Evolutionary conservation across 768 basidiomycete genomes (phyloP).

Genomic region (Suillus placidus): DNA sequence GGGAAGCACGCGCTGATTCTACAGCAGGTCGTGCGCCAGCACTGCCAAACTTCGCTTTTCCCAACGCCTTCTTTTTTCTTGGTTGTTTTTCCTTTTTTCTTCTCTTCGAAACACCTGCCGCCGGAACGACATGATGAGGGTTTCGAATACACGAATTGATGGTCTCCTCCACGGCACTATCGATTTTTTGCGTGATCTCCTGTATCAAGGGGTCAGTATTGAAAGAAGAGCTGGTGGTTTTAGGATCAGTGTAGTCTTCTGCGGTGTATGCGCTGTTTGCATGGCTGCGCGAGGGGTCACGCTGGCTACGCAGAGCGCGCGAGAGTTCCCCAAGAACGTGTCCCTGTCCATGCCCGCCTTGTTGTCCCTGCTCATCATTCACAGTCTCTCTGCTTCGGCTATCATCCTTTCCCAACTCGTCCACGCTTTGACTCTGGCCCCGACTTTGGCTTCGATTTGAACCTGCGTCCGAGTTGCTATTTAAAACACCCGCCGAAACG

Average conservation of each 20-base stretch:
- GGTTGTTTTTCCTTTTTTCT: background rate
- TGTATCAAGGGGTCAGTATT: background rate
- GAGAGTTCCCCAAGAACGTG: background rate
- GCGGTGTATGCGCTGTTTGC: background rate
- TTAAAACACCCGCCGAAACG: background rate
- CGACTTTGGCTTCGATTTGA: background rate
- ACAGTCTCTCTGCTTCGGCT: background rate
- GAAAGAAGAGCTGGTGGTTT: background rate
- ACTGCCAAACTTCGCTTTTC: background rate
- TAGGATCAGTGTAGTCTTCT: background rate
- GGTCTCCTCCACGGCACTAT: background rate
- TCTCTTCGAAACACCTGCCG: background rate
- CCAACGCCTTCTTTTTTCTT: background rate
- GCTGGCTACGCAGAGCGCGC: background rate
- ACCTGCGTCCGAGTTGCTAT: background rate
- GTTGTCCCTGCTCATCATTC: background rate
- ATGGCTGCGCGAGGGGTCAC: background rate
- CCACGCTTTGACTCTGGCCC: background rate
- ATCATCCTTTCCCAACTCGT: background rate
- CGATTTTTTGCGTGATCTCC: background rate
- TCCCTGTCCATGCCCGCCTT: background rate
- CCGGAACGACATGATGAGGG: background rate
- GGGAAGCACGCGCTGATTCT: conserved; percentile 2
- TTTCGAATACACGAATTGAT: background rate
- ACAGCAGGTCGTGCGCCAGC: background rate